Conservation (phyloP, 495 filamentous ascomycete species). For the Mytilinidion resinicola region DNA sequence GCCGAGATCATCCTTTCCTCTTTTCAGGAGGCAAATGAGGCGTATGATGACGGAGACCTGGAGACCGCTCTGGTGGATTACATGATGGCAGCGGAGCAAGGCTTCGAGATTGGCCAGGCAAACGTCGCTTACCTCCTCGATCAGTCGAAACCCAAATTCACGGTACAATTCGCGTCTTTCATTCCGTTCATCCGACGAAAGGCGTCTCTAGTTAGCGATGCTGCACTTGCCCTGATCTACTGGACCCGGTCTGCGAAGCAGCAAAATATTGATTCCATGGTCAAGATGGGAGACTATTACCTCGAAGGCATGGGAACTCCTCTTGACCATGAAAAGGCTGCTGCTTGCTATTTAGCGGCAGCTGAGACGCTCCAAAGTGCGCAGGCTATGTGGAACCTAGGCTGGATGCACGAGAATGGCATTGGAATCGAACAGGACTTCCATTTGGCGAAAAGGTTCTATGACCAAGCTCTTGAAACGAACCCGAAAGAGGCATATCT, state of each 20-base stretch:
- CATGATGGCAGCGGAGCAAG: constrained; percentile 92
- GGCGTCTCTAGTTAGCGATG: constrained; percentile 53
- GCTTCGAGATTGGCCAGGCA: constrained; percentile 85
- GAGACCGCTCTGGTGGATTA: constrained; percentile 78
- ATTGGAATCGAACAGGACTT: constrained; percentile 91
- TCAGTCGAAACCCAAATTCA: constrained; percentile 60
- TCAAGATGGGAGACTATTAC: constrained; percentile 99
- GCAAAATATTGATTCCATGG: constrained; percentile 82
- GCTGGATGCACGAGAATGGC: constrained; percentile 99
- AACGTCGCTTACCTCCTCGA: constrained; percentile 94
- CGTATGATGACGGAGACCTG: constrained; percentile 76
- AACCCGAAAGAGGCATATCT: constrained; percentile 82
- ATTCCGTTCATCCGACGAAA: constrained; percentile 27
- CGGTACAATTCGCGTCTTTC: constrained; percentile 37
- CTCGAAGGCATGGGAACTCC: constrained; percentile 67
- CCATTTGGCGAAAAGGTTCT: constrained; percentile 92
- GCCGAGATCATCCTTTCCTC: constrained; percentile 79
- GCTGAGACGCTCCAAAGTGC: constrained; percentile 86
- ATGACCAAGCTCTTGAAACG: constrained; percentile 84
- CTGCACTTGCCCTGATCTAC: constrained; percentile 77
- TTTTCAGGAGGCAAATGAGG: constrained; percentile 77
- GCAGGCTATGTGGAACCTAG: constrained; percentile 93
- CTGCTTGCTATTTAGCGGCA: constrained; percentile 83
- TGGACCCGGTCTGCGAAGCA: constrained; percentile 97
- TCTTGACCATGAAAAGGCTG: constrained; percentile 76